Evolutionary conservation across 129 eudicot genomes (phyloP).

Genomic region (Flaveria brownii): DNA sequence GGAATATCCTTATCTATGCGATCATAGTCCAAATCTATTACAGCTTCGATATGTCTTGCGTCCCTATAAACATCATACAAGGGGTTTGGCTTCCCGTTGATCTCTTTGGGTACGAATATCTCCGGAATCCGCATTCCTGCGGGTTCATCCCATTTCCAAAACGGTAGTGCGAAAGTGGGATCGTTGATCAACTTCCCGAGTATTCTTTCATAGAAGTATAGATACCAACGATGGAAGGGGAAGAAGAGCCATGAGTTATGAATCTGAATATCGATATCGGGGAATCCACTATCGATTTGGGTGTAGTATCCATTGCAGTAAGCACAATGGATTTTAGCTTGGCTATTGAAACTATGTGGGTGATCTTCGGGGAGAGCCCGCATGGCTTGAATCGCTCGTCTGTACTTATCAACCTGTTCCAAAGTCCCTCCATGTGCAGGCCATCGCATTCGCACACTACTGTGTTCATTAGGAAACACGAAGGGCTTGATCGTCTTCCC

Average conservation of each 20-base stretch:
- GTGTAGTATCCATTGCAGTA: constrained; percentile 43
- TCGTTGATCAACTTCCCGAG: constrained; percentile 49
- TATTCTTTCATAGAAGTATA: constrained; percentile 45
- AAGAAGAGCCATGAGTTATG: constrained; percentile 56
- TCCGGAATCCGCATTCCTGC: constrained; percentile 42
- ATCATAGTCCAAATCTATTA: constrained; percentile 26
- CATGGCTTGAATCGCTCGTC: constrained; percentile 39
- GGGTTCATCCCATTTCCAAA: constrained; percentile 53
- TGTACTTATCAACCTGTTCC: constrained; percentile 26
- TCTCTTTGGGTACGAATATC: constrained; percentile 1
- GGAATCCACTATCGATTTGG: constrained; percentile 30
- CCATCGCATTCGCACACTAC: constrained; percentile 17
- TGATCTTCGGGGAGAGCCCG: constrained; percentile 40
- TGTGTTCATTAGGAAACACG: constrained; percentile 9
- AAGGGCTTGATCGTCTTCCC: neutral
- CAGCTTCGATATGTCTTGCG: neutral
- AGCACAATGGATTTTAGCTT: constrained; percentile 55
- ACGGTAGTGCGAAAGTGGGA: constrained; percentile 46
- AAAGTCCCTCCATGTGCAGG: constrained; percentile 31
- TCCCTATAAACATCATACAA: constrained; percentile 26
- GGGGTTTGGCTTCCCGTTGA: neutral
- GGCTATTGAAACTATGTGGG: constrained; percentile 45
- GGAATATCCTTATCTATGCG: neutral
- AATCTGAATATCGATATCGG: constrained; percentile 29
- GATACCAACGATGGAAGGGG: constrained; percentile 50